Conservation (phyloP, 192 early-diverging fungal genomes). For the Dissophora ornata region DNA sequence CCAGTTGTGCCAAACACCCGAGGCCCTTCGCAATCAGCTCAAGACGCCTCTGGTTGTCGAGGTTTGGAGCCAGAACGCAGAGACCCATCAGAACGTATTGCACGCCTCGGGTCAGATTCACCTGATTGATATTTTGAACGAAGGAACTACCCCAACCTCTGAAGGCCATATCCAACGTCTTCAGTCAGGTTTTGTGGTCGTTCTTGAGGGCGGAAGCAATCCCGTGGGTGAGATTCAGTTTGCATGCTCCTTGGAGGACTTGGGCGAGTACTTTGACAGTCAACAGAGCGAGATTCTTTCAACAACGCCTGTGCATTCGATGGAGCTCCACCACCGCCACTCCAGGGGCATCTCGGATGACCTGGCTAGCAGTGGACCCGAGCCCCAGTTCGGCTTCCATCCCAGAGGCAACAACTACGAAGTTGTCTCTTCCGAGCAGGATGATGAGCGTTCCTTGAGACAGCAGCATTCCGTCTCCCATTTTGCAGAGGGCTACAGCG, state of each 20-base stretch:
- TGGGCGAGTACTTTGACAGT: slow-evolving; percentile 56
- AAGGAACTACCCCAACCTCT: slow-evolving; percentile 3
- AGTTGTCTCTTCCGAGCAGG: slow-evolving; percentile 28
- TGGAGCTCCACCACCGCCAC: slow-evolving; percentile 48
- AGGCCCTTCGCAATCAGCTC: slow-evolving; percentile 43
- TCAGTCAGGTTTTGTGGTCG: slow-evolving; percentile 33
- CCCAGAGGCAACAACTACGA: slow-evolving; percentile 28
- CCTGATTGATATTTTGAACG: slow-evolving; percentile 42
- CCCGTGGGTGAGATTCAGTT: slow-evolving; percentile 49
- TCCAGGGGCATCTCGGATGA: slow-evolving; percentile 36
- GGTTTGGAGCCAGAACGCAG: slow-evolving; percentile 51
- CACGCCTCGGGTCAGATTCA: slow-evolving; percentile 50
- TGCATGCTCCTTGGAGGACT: slow-evolving; percentile 47
- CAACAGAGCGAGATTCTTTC: slow-evolving; percentile 53
- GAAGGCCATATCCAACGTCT: slow-evolving; percentile 38
- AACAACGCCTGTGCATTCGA: slow-evolving; percentile 48
- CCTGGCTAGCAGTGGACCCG: slow-evolving; percentile 31
- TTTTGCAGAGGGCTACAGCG: slow-evolving; percentile 47
- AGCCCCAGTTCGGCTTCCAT: slow-evolving; percentile 41
- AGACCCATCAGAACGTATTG: slow-evolving; percentile 34
- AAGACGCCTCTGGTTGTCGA: slow-evolving; percentile 46
- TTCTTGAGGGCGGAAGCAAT: slow-evolving; percentile 15
- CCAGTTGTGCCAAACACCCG: slow-evolving; percentile 51
- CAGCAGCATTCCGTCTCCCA: slow-evolving; percentile 16
- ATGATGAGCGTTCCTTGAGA: slow-evolving; percentile 31